Base-by-base conservation (phyloP, 768 basidiomycete genomes). In the Tephrocybe sp. region DNA sequence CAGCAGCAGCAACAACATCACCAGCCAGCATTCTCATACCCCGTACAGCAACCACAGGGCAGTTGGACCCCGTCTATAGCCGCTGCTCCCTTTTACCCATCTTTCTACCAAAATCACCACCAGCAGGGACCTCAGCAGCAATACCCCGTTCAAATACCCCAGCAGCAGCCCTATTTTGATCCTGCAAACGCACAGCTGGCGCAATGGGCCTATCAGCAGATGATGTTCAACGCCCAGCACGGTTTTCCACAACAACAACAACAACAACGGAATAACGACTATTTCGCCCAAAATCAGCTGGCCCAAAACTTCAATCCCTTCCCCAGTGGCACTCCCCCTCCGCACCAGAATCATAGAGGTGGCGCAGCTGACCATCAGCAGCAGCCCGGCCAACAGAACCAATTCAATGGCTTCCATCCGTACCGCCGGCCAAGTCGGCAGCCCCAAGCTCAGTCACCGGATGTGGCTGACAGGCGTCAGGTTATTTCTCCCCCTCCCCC, bases 121-220 rank as follows among this genome's bases (percentile, higher is more conserved):
- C 81, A 79, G 58, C 85, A 83, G 58, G 76, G 78, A 56, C 63
- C 62, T 45, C 76, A 75, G 56, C 79, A 76, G 60, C 69, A 77
- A 45, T 83, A 80, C 67, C 75, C 76, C 34, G 53, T 52, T 18
- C 76, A 72, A 61, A 66, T 76, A 59, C 78, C 73, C 40, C 65
- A 69, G 14, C 85, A 80, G 59, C 67, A 73, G 57, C 77, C 78
- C n/a, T 90, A 81, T 65, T 90, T 84, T 61, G 88, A 91, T 68
- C 87, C 86, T 12, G 69, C 80, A 10, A 84, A 86, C 57, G 86
- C 86, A 46, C 87, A 86, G 57, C 81, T 90, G 50, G 85, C 88
- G 3, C 88, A 89, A 66, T 93, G 90, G 90, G 88, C 90, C 32
- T 93, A 93, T 71, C 90, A 91, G 69, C 90, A 92, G 62, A 91